Evolutionary conservation across 805 yeast genomes (phyloP).

Genomic region (Yamadazyma kitorensis): DNA sequence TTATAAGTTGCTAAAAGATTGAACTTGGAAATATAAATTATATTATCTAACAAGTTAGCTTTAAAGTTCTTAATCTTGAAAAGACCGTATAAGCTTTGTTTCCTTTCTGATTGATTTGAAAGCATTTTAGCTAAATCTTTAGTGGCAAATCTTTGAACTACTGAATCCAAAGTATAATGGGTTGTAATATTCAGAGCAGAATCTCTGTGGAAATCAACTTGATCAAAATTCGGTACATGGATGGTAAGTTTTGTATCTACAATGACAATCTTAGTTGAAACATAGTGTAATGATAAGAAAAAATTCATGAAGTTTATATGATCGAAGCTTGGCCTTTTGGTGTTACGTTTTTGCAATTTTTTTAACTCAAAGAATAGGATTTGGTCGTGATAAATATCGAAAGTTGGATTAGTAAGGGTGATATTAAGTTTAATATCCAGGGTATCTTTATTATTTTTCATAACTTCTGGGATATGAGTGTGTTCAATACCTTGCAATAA

Average conservation of each 20-base stretch:
- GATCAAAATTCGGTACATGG: slow-evolving; percentile 29
- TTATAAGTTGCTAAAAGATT: slow-evolving; percentile 25
- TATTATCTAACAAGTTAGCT: slow-evolving; percentile 31
- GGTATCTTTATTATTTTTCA: neutral
- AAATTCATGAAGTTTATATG: slow-evolving; percentile 16
- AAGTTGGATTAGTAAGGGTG: slow-evolving; percentile 31
- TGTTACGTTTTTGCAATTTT: slow-evolving; percentile 7
- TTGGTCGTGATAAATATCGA: slow-evolving; percentile 40
- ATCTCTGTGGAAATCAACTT: slow-evolving; percentile 20
- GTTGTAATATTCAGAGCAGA: slow-evolving; percentile 26
- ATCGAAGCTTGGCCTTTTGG: slow-evolving; percentile 4
- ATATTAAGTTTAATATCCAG: slow-evolving; percentile 14
- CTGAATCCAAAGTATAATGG: slow-evolving; percentile 19
- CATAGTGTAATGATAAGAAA: slow-evolving; percentile 6
- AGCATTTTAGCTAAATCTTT: slow-evolving; percentile 8
- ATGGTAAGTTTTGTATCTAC: slow-evolving; percentile 28
- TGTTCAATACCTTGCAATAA: slow-evolving; percentile 18
- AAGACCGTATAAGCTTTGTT: slow-evolving; percentile 18
- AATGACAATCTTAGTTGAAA: slow-evolving; percentile 23
- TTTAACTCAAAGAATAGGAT: slow-evolving; percentile 17
- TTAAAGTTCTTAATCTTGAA: slow-evolving; percentile 30
- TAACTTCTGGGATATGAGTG: slow-evolving; percentile 7
- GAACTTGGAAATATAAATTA: slow-evolving; percentile 23
- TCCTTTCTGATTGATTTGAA: slow-evolving; percentile 1
- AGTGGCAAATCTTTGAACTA: slow-evolving; percentile 27